These are phyloP conservation scores for Petrea volubilis DNA, from an alignment of 257 asterid species.

Conservation along the genomic window DNA sequence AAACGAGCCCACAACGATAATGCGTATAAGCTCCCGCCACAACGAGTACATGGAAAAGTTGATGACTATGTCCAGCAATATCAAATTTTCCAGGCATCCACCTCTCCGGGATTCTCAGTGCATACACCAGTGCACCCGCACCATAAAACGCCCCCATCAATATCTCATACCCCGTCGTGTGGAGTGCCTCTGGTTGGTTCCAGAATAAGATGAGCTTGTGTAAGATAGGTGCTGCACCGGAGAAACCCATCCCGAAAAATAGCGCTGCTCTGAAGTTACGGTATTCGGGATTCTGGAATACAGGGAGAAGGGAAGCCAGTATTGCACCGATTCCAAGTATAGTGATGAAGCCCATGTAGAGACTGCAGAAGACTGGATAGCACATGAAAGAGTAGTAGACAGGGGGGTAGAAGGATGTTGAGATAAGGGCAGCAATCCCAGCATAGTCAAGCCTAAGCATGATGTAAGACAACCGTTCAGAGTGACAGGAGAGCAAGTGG, in stretches of 20 bases:
- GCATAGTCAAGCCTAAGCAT: conserved; percentile 92
- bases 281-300: conserved; percentile 78
- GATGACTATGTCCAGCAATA: conserved; percentile 92
- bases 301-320: conserved; percentile 75
- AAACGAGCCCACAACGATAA: conserved; percentile 86
- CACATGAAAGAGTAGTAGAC: conserved; percentile 97
- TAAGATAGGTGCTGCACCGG: conserved; percentile 78
- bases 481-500: conserved; percentile 90
- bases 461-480: conserved; percentile 74
- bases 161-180: conserved; percentile 74
- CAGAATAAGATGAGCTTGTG: conserved; percentile 82
- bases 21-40: conserved; percentile 97
- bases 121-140: conserved; percentile 75
- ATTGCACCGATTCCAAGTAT: conserved; percentile 69
- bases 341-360: conserved; percentile 89
- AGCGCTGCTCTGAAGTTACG: conserved; percentile 76
- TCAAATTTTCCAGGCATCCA: conserved; percentile 98
- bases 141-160: conserved; percentile 89
- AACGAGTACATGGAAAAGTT: conserved; percentile 85
- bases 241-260: conserved; percentile 85
- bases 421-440: conserved; percentile 83
- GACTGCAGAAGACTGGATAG: conserved; percentile 76
- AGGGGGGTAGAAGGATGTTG: conserved; percentile 94
- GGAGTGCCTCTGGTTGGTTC: conserved; percentile 87
- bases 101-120: conserved; percentile 80